Evolutionary conservation across 352 stramenopile genomes (phyloP).

Genomic region (Globisporangium carolinianum): DNA sequence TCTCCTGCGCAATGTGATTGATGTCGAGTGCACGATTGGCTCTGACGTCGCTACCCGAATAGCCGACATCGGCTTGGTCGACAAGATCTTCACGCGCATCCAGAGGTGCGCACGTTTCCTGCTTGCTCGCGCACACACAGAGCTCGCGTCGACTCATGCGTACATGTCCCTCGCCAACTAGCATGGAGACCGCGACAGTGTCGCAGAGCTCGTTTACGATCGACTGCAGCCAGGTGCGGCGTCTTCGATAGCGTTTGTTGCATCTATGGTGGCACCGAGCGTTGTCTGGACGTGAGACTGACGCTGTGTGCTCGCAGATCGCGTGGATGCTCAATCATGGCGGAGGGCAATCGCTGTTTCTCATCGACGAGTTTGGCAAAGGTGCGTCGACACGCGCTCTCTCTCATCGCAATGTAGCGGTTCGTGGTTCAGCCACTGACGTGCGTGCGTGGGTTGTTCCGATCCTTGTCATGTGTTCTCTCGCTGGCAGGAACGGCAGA

Average conservation of each 20-base stretch:
- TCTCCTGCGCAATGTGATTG: background rate
- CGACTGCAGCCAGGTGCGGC: conserved; percentile 72
- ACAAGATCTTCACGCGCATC: conserved; percentile 76
- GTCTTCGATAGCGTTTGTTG: background rate
- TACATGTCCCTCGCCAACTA: conserved; percentile 8
- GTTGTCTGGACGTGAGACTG: background rate
- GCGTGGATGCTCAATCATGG: conserved; percentile 78
- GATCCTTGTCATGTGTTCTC: background rate
- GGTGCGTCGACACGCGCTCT: conserved; percentile 17
- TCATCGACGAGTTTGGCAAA: conserved; percentile 88
- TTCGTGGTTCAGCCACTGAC: background rate
- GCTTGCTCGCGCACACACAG: no score
- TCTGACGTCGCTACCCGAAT: background rate
- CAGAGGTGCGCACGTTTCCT: conserved; percentile 38
- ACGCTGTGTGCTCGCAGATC: conserved; percentile 29
- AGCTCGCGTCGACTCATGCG: no score
- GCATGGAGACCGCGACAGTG: conserved; percentile 67
- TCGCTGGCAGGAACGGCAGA: conserved; percentile 48
- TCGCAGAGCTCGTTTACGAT: conserved; percentile 86
- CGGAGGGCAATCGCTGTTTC: conserved; percentile 48
- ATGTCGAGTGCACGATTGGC: background rate
- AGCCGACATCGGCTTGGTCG: conserved; percentile 71
- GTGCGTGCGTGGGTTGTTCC: background rate
- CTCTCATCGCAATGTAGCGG: background rate
- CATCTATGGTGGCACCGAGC: background rate